These are phyloP conservation scores for Aphanocladium album DNA, from an alignment of 2,329 filamentous ascomycete genomes.

Conservation along the genomic window DNA sequence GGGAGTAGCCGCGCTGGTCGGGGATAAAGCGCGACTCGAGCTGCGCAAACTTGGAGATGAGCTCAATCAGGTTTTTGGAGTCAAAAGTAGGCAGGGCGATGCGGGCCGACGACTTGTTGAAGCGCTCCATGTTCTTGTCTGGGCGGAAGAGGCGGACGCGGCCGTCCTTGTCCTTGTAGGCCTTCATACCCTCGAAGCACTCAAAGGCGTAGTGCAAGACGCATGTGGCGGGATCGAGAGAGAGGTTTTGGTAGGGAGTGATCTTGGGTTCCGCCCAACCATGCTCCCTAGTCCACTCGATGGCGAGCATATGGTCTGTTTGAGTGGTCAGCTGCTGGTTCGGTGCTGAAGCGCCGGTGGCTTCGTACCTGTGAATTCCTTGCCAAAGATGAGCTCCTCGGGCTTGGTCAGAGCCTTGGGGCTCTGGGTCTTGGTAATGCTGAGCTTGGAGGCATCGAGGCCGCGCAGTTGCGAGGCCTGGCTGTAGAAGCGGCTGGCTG, in stretches of 20 bases:
- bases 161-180: conserved; percentile 82
- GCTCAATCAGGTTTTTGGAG: conserved; percentile 65
- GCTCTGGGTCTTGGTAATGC: conserved; percentile 65
- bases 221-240: conserved; percentile 90
- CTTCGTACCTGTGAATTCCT: conserved; percentile 74
- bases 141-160: conserved; percentile 85
- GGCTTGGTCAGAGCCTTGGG: conserved; percentile 72
- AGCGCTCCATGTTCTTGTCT: conserved; percentile 89
- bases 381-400: conserved; percentile 83
- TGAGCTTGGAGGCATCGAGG: conserved; percentile 73
- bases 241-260: conserved; percentile 92
- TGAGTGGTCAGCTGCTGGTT: neutral
- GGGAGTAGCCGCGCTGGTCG: conserved; percentile 77
- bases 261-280: conserved; percentile 85
- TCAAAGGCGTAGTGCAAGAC: conserved; percentile 99
- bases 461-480: conserved; percentile 52
- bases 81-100: conserved; percentile 91
- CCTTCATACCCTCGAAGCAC: conserved; percentile 99
- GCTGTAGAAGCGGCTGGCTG: conserved; percentile 42
- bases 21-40: conserved; percentile 89
- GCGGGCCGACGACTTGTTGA: conserved; percentile 86
- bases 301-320: conserved; percentile 89
- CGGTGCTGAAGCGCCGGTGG: neutral
- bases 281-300: conserved; percentile 82
- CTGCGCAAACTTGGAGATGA: conserved; percentile 75